Evolutionary conservation across 2,329 filamentous ascomycete species (phyloP), one percentile per base, ranked within the genome.

Genomic region (Diaporthe vexans): DNA sequence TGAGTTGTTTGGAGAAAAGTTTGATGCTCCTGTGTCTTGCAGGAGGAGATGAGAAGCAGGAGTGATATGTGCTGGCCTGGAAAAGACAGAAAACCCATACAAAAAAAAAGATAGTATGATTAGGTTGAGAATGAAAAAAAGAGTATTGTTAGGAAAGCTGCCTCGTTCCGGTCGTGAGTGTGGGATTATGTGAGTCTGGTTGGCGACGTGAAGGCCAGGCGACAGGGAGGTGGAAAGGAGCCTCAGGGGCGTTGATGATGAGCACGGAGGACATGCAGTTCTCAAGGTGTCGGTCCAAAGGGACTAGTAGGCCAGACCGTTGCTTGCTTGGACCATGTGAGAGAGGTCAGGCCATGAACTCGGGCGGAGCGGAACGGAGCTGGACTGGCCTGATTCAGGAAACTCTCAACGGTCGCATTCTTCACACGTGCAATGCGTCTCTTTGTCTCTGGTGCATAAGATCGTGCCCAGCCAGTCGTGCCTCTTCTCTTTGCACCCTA

Each of bases 101-200:
- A n/a, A n/a, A n/a, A 54, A 54, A 43, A 54, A 69, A 43, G 17
- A 43, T 7, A 43, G 40, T 46, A 72, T 63, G 9, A 15, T 29
- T 61, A 54, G 4, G 10, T n/a, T 40, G 37, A 13, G 13, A 37
- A 54, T 40, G 2, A 52, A 51, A 71, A 58, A n/a, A n/a, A n/a
- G 40, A 71, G 69, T 54, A 71, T 71, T 19, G 7, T 37, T 54
- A 54, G 19, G 26, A 43, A 56, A 35, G 13, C 11, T 52, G 70
- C 35, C 35, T 24, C 11, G 19, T 35, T 29, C 33, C 57, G 17
- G 57, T 13, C 19, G 70, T 63, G 70, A 54, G 57, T 40, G 11
- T 13, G 29, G 21, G 46, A 24, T 43, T 33, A 2, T 52, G 29
- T 24, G n/a, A 35, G 9, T 33, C 35, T 63, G 24, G 33, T 26